Conservation (phyloP, 352 stramenopile genomes). For the Phytophthora aleatoria region DNA sequence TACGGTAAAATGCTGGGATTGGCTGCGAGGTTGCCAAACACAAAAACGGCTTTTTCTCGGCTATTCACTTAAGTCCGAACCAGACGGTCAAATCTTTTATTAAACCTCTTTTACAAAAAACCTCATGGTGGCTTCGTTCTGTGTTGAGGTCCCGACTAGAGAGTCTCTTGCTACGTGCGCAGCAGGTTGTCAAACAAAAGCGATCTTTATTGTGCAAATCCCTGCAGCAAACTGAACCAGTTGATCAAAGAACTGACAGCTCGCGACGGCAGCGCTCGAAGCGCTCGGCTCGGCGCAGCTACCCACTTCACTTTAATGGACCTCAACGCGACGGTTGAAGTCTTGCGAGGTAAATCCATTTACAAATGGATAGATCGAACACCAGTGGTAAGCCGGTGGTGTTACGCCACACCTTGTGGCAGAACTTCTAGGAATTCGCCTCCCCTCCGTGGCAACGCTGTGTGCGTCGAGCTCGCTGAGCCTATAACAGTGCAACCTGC, state of each 20-base stretch:
- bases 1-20: too few species aligned
- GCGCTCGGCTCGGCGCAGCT: neutral
- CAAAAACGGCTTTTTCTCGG: too few species aligned
- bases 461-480: neutral
- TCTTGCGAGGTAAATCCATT: neutral
- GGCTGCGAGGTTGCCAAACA: too few species aligned
- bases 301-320: neutral
- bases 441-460: neutral
- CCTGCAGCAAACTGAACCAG: constrained; percentile 11
- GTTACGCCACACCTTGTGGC: neutral
- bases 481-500: neutral
- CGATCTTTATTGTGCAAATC: constrained; percentile 13
- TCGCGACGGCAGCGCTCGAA: too few species aligned
- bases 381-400: neutral
- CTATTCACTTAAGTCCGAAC: too few species aligned
- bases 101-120: too few species aligned
- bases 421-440: neutral
- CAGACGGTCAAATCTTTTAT: too few species aligned
- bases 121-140: too few species aligned
- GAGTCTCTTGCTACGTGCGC: too few species aligned
- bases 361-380: neutral
- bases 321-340: neutral
- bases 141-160: too few species aligned
- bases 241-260: neutral
- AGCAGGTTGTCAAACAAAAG: neutral